Evolutionary conservation across 768 basidiomycete genomes (phyloP), one percentile per base, ranked within the genome.

Genomic region (Auricularia heimuer): DNA sequence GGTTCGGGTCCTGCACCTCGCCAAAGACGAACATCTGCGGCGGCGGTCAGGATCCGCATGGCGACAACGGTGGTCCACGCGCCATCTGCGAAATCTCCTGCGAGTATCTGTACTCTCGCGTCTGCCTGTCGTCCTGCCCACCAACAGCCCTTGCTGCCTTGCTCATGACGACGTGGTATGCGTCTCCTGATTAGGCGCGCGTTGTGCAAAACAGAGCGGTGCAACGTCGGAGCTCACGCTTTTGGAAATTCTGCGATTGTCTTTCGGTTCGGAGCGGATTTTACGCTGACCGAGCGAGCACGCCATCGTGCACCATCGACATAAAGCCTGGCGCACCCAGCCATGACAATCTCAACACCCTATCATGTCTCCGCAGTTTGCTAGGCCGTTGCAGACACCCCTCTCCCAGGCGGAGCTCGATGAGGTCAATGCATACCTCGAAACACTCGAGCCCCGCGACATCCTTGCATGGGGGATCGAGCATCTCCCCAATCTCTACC

Each of bases 81-180:
- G 90, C 92, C 94, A 97, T 97, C 75, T 96, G 93, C 7, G 92
- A 90, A 34, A 97, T 97, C 76, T 97, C 94, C 66, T 89, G 88
- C 1, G 84, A 83, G 73, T 96, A 97, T 68, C 92, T 92, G 82
- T 94, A 95, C 67, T 91, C 90, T 67, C 82, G 61, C 68, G 61
- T 66, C 63, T 14, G 39, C 12, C 39, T 7, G 39, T 42, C 39
- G 12, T 42, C 64, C 56, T 56, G 51, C 35, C 18, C 64, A 1
- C 16, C 29, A 34, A 24, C 24, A 4, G n/a, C 37, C 14, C 36
- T 37, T 21, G 51, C 54, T 12, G 56, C 35, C 56, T 34, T 60
- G 56, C 56, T 60, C 56, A 60, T 60, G 11, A 18, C 47, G 8
- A 51, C 14, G 14, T 16, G 47, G 21, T 16, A 8, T 51, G 47